Conservation (phyloP, 768 basidiomycete genomes). For the Porphyrellus cyaneotinctus region DNA sequence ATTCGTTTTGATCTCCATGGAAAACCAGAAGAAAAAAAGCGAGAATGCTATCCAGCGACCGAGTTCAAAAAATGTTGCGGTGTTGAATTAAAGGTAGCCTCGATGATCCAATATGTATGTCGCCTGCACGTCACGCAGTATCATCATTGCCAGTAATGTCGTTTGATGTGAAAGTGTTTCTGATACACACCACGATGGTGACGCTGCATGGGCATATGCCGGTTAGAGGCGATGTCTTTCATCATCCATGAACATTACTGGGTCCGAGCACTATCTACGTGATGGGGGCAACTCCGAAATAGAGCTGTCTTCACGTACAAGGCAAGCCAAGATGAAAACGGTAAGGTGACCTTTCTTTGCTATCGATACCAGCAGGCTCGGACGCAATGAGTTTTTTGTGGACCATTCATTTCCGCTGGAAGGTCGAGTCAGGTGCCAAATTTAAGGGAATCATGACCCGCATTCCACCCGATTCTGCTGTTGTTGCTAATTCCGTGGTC, state of each 20-base stretch:
- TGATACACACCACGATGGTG: neutral
- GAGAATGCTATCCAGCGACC: neutral
- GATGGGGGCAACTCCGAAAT: neutral
- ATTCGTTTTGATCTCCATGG: neutral
- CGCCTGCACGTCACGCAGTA: neutral
- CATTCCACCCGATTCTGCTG: conserved; percentile 2
- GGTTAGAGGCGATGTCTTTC: neutral
- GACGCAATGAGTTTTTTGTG: neutral
- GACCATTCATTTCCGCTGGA: conserved; percentile 15
- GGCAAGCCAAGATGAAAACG: neutral
- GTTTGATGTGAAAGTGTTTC: neutral
- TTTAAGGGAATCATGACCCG: conserved; percentile 7
- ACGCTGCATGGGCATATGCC: neutral
- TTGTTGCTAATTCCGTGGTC: conserved; percentile 8
- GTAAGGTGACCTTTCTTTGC: neutral
- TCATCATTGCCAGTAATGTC: neutral
- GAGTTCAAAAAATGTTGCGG: neutral
- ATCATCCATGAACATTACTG: neutral
- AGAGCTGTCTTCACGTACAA: neutral
- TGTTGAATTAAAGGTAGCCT: neutral
- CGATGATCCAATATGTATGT: neutral
- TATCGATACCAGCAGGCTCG: neutral
- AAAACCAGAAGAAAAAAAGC: neutral
- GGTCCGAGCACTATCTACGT: neutral
- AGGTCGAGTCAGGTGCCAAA: conserved; percentile 7